Percentiles rank a stretch among this genome's conserved stretches.
Conservation (phyloP, 2,329 filamentous ascomycete genomes). For the Fonsecaea multimorphosa region DNA sequence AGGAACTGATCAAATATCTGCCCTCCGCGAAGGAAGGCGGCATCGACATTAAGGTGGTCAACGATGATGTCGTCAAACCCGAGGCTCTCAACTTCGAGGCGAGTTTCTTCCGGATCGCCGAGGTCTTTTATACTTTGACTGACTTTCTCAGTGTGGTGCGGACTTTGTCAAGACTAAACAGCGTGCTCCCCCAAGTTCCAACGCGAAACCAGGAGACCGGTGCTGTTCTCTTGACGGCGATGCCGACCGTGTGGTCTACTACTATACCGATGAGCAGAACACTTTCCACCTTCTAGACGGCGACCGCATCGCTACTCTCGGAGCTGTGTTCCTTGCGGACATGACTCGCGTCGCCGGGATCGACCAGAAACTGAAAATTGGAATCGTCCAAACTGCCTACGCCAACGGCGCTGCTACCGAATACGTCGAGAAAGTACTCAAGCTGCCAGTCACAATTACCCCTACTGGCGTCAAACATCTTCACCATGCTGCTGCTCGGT, state of each 20-base stretch:
- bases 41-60: conserved; percentile 83
- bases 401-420: conserved; percentile 94
- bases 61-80: conserved; percentile 89
- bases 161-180: conserved; percentile 98
- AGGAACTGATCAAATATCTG: conserved; percentile 82
- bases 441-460: conserved; percentile 89
- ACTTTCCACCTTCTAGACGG: conserved; percentile 93
- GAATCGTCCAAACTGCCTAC: conserved; percentile 96
- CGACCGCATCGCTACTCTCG: conserved; percentile 93
- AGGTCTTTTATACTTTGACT: conserved; percentile 24
- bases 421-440: conserved; percentile 86
- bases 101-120: conserved; percentile 44
- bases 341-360: conserved; percentile 81
- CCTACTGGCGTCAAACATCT: conserved; percentile 96
- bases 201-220: conserved; percentile 75
- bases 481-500: conserved; percentile 93
- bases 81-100: conserved; percentile 89
- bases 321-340: conserved; percentile 90
- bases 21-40: conserved; percentile 69
- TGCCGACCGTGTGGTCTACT: conserved; percentile 93
- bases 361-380: conserved; percentile 80
- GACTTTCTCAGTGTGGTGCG: conserved; percentile 73
- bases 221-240: conserved; percentile 94
- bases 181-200: conserved; percentile 81
- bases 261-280: conserved; percentile 81